Evolutionary conservation across 1,284 basidiomycete species (phyloP), one percentile per base, ranked within the genome.

Genomic region (Rhodotorula sp.): DNA sequence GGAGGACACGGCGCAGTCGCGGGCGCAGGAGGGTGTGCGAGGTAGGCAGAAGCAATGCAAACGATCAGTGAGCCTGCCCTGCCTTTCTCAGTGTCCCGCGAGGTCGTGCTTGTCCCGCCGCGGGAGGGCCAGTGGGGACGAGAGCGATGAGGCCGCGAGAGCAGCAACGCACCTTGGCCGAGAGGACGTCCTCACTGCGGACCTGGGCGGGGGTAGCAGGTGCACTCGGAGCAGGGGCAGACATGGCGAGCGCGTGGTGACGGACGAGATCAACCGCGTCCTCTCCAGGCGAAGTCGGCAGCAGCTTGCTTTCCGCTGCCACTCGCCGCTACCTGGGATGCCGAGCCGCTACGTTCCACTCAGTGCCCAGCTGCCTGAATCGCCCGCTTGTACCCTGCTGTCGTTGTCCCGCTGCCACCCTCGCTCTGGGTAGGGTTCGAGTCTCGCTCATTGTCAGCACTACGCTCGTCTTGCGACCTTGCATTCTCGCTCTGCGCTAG

Each of bases 101-200:
- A 34, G 9, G 12, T 2, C 17, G 21, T 8, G 23, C 27, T 3
- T 4, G 19, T 3, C 21, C 34, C 48, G 34, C 17, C 12, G 46
- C 9, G 21, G 25, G 8, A 42, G 7, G 23, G n/a, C 12, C 42
- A 27, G 27, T 17, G 59, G 55, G 41, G 54, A 48, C 44, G 42
- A 25, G 42, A 27, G 53, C 50, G 10, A 8, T 45, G 42, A 16
- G 52, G 9, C 5, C 52, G 42, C n/a, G 8, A 23, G 61, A 50
- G 27, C 13, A 42, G 25, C 13, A 21, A 27, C 69, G 60, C 41
- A 70, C 74, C 74, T 75, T 75, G 10, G 74, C 74, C 27, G 69
- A 73, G 48, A 75, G 69, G 48, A 75, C 53, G 60, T 75, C 67
- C 64, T 75, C 74, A 7, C 52, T 55, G 44, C 61, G 61, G 41